Base-by-base conservation (phyloP, 1,139 yeast genomes). In the Candida sp. region DNA sequence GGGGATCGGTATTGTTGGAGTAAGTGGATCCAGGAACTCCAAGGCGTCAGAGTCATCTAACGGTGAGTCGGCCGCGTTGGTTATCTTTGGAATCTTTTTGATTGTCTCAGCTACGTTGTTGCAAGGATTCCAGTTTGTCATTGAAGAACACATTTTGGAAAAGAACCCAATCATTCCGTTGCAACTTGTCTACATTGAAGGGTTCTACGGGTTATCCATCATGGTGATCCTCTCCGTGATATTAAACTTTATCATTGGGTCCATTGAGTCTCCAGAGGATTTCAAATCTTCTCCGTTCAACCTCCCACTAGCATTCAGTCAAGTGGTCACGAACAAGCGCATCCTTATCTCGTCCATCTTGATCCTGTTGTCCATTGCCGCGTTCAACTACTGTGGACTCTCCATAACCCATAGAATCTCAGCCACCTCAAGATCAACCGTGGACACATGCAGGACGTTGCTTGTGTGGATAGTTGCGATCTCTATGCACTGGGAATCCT, bases 401-500 rank as follows among this genome's bases (percentile, higher is more conserved):
- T 78, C 90, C 3, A 74, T 90, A 43, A 90, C 96, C 2, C 78
- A 81, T 48, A 69, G 72, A 47, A 67, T 88, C 48, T 85, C 89
- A 48, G 96, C 96, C 34, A 89, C 96, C 0, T 79, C 94, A 3
- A 77, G 96, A 62, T 84, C 92, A 22, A 90, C 96, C 1, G 81
- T 90, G 44, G 96, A 90, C 62, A 86, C 93, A 0, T 86, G 90
- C 55, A 78, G 96, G 60, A 89, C 96, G 0, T 70, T 88, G 41
- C 70, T 88, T 39, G 93, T 90, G 23, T 90, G 96, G 96, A 48
- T 85, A 1, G 78, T 87, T n/a, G 90, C 96, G 0, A 70, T 89
- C 51, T 49, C 69, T n/a, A 65, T 89, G 59, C 96, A 96, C 3
- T 90, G 96, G 96, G 96, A 90, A 67, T 60, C 75, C 1, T 89